Evolutionary conservation across 2,329 filamentous ascomycete species (phyloP), one percentile per base, ranked within the genome.

Genomic region (Cadophora malorum): DNA sequence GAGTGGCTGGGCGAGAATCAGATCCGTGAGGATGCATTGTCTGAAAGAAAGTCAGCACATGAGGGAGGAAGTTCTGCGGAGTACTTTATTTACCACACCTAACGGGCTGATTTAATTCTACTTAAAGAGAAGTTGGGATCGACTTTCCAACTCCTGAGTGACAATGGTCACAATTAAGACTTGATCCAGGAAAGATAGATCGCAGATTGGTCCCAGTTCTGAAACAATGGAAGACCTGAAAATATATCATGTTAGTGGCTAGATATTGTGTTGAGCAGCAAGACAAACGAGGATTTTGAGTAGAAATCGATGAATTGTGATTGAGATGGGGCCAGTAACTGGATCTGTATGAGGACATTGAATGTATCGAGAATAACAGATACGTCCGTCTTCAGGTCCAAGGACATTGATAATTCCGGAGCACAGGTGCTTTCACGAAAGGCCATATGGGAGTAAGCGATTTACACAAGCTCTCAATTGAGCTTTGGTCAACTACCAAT

Each of bases 11-110:
- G 14, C 28, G 28, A 19, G 28, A 33, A 55, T 12, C 52, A n/a
- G 52, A 55, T 19, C 25, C 25, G 14, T 55, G 19, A 14, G 52
- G 25, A 55, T 4, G 35, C 56, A 59, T 59, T 41, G n/a, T 59
- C 56, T 59, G n/a, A 38, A 23, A 23, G 19, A 14, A 28, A 9
- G 31, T 58, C 33, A 58, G 33, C n/a, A 58, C 55, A 21, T 21
- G 10, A 21, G 33, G 10, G 21, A 4, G 19, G n/a, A 58, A 35
- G 3, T 23, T 58, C 2, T 3, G 0, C 7, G n/a, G 12, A 10
- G 3, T 16, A 52, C 38, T n/a, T 10, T 12, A 58, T 28, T 38
- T 38, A 58, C 53, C n/a, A n/a, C 9, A 23, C 2, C n/a, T n/a
- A n/a, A 10, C 53, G 19, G 21, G 1, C 2, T 8, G 31, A 12